Evolutionary conservation across 345 rosid genomes (phyloP), one percentile per base, ranked within the genome.

Genomic region (Lumnitzera littorea): DNA sequence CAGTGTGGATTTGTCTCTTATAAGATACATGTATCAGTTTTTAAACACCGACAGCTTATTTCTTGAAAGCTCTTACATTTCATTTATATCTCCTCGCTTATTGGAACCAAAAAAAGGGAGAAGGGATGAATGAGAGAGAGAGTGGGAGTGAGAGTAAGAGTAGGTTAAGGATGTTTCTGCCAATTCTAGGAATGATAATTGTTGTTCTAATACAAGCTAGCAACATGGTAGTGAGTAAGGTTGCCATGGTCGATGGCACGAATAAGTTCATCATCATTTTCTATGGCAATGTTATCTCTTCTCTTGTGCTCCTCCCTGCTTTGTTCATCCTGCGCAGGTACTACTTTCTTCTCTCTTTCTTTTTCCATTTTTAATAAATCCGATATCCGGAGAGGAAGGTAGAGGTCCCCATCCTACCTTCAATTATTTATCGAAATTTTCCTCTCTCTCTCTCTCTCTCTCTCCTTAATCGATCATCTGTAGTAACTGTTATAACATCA

Each of bases 311-410:
- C 56, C 77, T 80, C 53, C 80, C 80, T 56, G 74, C 25, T 43
- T 74, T 78, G n/a, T 67, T 76, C 60, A n/a, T 82, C 48, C 43
- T 72, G 12, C 68, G 74, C 76, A 61, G 84, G 82, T 84, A 59
- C 12, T 46, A 3, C 48, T 29, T 63, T 46, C 25, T 1, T 11
- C 51, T 12, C 11, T 52, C 43, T 17, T 1, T 48, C 49, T 5
- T 63, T 0, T 47, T 0, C 2, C 4, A 2, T 24, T 41, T n/a
- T 15, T 5, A 27, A 5, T 27, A 27, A 2, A 27, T 5, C 31
- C 31, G 4, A 2, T 27, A 2, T 3, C 5, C 31, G 1, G 31
- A 27, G 31, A 27, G 31, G 31, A 27, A 27, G 31, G 31, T 27
- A 5, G 5, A 27, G 31, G 31, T 5, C 3, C 4, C 31, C 31